These are phyloP conservation scores for Pisolithus orientalis DNA, from an alignment of 768 basidiomycete species.

Conservation along the genomic window DNA sequence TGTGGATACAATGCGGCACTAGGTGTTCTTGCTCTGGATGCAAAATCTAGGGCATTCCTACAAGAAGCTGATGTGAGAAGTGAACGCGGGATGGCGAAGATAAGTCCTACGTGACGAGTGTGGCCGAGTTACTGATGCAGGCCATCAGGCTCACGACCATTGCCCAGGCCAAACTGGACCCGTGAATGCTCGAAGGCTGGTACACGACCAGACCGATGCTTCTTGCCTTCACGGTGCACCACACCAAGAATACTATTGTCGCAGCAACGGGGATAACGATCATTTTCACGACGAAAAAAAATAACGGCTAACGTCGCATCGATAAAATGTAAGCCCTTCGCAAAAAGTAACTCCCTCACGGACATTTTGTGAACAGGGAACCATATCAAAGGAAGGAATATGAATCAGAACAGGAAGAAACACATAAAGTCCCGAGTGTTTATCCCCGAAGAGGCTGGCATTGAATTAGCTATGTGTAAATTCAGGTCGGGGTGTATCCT, in stretches of 20 bases:
- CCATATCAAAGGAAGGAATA: slow-evolving; percentile 76
- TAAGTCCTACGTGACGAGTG: slow-evolving; percentile 53
- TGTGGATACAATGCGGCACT: slow-evolving; percentile 60
- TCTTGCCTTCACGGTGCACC: slow-evolving; percentile 71
- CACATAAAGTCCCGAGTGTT: slow-evolving; percentile 70
- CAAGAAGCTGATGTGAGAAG: slow-evolving; percentile 12
- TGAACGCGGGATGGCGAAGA: background rate
- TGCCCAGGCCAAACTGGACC: slow-evolving; percentile 66
- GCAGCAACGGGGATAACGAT: slow-evolving; percentile 66
- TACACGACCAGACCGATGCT: slow-evolving; percentile 73
- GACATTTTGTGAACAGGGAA: slow-evolving; percentile 79
- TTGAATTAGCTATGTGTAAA: slow-evolving; percentile 48
- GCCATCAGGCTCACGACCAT: slow-evolving; percentile 70
- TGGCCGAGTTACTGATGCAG: slow-evolving; percentile 77
- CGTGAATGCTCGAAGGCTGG: slow-evolving; percentile 56
- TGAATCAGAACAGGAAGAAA: slow-evolving; percentile 85
- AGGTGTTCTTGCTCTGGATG: slow-evolving; percentile 53
- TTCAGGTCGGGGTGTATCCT: background rate
- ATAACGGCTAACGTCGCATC: slow-evolving; percentile 44
- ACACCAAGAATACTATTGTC: slow-evolving; percentile 65
- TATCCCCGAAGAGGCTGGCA: slow-evolving; percentile 70
- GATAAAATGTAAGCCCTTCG: slow-evolving; percentile 1
- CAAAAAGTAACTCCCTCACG: slow-evolving; percentile 19
- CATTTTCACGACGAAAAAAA: slow-evolving; percentile 74
- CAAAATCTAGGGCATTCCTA: slow-evolving; percentile 74